A percentile compares a stretch with the other conserved stretches of the same genome.
Conservation (phyloP, 108 stramenopile species). For the Pseudonitzschia delicatissima region DNA sequence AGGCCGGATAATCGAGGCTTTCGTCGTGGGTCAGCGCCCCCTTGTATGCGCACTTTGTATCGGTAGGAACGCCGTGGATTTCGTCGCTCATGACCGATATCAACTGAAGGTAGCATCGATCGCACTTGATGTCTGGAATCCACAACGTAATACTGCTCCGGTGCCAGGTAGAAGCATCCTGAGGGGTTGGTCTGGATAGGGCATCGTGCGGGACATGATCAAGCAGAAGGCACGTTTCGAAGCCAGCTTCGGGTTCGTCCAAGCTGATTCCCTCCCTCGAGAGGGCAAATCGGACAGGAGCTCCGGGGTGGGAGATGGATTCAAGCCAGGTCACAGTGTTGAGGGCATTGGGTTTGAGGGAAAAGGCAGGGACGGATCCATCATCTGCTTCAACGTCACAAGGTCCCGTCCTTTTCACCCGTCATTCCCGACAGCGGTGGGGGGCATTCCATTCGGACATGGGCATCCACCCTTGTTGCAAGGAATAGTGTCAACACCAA, state of each 20-base stretch:
- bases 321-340: conserved; percentile 16
- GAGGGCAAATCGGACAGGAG: conserved; percentile 9
- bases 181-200: conserved; percentile 22
- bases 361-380: neutral
- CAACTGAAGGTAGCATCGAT: conserved; percentile 43
- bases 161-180: conserved; percentile 34
- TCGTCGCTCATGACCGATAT: conserved; percentile 8
- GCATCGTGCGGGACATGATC: conserved; percentile 52
- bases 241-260: neutral
- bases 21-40: neutral
- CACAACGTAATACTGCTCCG: conserved; percentile 38
- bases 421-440: conserved; percentile 8
- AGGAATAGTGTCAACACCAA: too few relatives aligned
- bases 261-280: neutral
- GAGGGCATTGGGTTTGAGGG: conserved; percentile 16
- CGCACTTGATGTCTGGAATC: conserved; percentile 44
- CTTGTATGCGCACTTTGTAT: conserved; percentile 1
- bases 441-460: conserved; percentile 15
- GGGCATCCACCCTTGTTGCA: too few relatives aligned
- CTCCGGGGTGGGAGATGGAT: conserved; percentile 12
- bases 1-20: neutral
- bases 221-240: conserved; percentile 36
- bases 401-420: conserved; percentile 6
- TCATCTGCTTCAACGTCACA: conserved; percentile 1
- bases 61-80: conserved; percentile 1